Conservation (phyloP, 331 rosid genomes). For the Phaseolus coccineus region DNA sequence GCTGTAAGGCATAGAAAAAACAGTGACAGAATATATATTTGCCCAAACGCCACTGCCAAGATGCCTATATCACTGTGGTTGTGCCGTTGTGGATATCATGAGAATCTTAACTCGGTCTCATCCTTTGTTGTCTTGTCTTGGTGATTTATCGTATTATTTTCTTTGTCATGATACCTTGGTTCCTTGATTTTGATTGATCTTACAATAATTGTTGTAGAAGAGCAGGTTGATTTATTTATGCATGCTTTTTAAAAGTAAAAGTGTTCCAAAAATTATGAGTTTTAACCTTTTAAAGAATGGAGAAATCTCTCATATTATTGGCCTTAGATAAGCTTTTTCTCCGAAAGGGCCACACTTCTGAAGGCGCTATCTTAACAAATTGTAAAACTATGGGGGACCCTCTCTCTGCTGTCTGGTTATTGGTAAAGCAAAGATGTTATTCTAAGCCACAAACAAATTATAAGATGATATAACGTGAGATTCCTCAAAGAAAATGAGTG, state of each 20-base stretch:
- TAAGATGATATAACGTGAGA: conserved; percentile 8
- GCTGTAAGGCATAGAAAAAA: conserved; percentile 10
- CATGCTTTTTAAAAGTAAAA: neutral
- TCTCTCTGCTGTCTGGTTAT: neutral
- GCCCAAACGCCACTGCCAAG: neutral
- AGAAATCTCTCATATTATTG: conserved; percentile 2
- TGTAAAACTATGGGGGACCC: conserved; percentile 25
- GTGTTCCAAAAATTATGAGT: neutral
- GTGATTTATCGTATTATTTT: conserved; percentile 4
- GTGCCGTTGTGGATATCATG: conserved; percentile 8
- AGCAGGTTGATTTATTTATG: conserved; percentile 4
- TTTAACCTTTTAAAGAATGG: neutral
- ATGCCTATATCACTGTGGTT: neutral
- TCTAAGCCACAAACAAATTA: neutral
- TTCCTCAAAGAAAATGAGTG: conserved; percentile 7
- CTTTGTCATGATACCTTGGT: neutral
- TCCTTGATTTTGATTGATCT: neutral
- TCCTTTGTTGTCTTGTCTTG: conserved; percentile 26
- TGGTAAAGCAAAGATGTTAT: conserved; percentile 14
- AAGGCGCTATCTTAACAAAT: neutral
- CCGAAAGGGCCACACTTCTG: neutral
- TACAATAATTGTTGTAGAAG: conserved; percentile 7
- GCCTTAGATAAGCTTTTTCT: conserved; percentile 12
- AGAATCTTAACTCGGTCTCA: neutral
- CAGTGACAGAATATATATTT: neutral